Conservation (phyloP, 1,284 basidiomycete genomes). For the Naganishia sp. region DNA sequence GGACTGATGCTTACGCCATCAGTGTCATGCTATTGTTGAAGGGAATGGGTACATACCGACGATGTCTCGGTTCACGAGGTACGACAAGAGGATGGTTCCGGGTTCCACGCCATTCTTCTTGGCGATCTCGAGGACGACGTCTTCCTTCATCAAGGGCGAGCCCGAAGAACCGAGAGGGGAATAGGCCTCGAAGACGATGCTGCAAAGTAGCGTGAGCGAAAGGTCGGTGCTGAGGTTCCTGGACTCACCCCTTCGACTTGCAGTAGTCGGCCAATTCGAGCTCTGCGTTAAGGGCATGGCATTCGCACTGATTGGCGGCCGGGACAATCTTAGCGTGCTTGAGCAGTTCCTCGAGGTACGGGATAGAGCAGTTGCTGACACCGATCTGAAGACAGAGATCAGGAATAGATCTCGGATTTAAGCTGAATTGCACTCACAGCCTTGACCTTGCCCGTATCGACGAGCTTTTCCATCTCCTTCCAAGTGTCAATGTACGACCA, state of each 20-base stretch:
- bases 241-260: slow-evolving; percentile 37
- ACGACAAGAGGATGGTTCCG: slow-evolving; percentile 75
- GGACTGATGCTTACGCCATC: slow-evolving; percentile 36
- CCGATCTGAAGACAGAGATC: slow-evolving; percentile 57
- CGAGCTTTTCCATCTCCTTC: slow-evolving; percentile 62
- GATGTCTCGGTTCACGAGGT: slow-evolving; percentile 76
- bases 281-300: slow-evolving; percentile 79
- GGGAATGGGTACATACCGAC: slow-evolving; percentile 40
- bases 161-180: slow-evolving; percentile 74
- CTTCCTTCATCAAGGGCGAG: slow-evolving; percentile 67
- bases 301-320: slow-evolving; percentile 77
- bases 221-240: background rate
- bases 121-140: slow-evolving; percentile 64
- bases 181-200: slow-evolving; percentile 71
- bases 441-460: slow-evolving; percentile 59
- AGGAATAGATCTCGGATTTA: slow-evolving; percentile 35
- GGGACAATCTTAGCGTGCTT: slow-evolving; percentile 58
- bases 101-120: slow-evolving; percentile 68
- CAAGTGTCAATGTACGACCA: slow-evolving; percentile 60
- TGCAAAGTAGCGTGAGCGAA: slow-evolving; percentile 54
- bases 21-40: background rate
- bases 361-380: slow-evolving; percentile 68
- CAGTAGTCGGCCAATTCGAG: slow-evolving; percentile 71
- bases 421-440: slow-evolving; percentile 44
- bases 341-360: slow-evolving; percentile 70